Evolutionary conservation across 106 monocot genomes (phyloP).

Genomic region (Posidonia australis): DNA sequence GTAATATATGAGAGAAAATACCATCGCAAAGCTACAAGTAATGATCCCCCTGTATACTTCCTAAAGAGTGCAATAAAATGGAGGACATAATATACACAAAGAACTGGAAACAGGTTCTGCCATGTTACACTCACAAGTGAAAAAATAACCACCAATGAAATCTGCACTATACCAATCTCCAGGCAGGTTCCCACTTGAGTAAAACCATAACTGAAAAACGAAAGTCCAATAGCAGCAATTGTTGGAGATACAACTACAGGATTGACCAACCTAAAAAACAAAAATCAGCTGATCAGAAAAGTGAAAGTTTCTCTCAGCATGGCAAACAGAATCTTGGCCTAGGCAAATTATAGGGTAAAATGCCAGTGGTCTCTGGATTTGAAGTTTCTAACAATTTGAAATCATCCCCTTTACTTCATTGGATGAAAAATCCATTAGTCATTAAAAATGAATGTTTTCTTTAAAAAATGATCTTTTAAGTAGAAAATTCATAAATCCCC

Average conservation of each 20-base stretch:
- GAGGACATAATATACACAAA: neutral
- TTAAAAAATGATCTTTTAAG: no score
- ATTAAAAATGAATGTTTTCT: no score
- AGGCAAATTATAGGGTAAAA: no score
- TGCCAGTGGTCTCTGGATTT: no score
- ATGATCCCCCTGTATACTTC: neutral
- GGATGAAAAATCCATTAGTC: no score
- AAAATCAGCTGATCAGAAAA: neutral
- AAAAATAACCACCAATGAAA: conserved; percentile 76
- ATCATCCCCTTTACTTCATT: no score
- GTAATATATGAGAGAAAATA: neutral
- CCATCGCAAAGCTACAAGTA: neutral
- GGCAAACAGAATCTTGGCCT: neutral
- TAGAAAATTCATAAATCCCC: no score
- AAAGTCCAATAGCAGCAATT: conserved; percentile 87
- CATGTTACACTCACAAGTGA: conserved; percentile 62
- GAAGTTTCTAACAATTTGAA: no score
- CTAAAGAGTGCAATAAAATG: neutral
- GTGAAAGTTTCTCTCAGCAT: neutral
- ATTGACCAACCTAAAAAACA: conserved; percentile 85
- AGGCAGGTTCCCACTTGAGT: conserved; percentile 73
- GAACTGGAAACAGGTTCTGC: neutral
- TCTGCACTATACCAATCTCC: conserved; percentile 82
- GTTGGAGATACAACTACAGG: conserved; percentile 92
- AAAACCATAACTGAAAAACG: conserved; percentile 94